phyloP scores from a whole-genome alignment of 208 protist species.

The Trypanosoma avium region DNA sequence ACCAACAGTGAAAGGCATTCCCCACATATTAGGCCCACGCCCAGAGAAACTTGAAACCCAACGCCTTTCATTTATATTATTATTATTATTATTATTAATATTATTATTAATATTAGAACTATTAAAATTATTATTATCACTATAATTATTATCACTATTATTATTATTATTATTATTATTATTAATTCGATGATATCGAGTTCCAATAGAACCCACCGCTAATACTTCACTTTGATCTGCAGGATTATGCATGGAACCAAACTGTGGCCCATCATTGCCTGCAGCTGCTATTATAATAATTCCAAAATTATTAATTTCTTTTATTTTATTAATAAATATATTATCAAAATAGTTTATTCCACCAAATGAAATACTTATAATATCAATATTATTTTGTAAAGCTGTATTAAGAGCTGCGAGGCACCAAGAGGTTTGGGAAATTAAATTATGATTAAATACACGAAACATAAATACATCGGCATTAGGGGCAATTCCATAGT shows the following conservation, averaged over 20 bases:
- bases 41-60: conserved; percentile 90
- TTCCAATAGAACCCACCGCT: conserved; percentile 85
- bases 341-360: conserved; percentile 94
- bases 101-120: background rate
- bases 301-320: conserved; percentile 77
- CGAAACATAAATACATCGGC: conserved; percentile 90
- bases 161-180: background rate
- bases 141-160: background rate
- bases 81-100: background rate
- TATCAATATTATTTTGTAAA: conserved; percentile 47
- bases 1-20: conserved; percentile 92
- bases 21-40: conserved; percentile 93
- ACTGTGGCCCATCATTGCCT: conserved; percentile 96
- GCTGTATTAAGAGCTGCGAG: conserved; percentile 87
- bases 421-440: conserved; percentile 93
- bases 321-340: conserved; percentile 90
- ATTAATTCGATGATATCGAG: background rate
- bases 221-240: conserved; percentile 95
- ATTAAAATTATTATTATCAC: background rate
- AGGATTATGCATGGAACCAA: conserved; percentile 96
- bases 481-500: conserved; percentile 92
- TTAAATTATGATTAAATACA: conserved; percentile 91
- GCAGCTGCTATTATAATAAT: conserved; percentile 96
- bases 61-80: background rate
- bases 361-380: conserved; percentile 97